Base-by-base conservation (phyloP, 73 alveolate species). In the Blepharisma stoltei region DNA sequence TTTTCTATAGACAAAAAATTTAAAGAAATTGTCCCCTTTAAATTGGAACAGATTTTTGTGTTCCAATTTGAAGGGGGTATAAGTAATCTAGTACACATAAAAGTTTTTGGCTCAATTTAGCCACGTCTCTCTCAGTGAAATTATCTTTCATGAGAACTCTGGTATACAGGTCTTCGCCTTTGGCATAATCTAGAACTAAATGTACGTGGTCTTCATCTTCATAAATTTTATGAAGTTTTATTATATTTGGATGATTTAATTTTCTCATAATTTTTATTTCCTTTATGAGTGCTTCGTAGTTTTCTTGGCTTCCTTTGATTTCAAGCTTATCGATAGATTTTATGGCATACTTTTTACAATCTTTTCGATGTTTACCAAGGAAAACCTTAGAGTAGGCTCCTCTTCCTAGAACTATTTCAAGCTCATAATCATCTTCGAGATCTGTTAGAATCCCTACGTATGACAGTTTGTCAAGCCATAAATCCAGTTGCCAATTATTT, bases 161-260 rank as follows among this genome's bases (percentile, higher is more conserved):
- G 27, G 86, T 77, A 54, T 60, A 82, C 47, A 88, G 80, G 50
- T 78, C 86, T 45, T 88, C 93, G 0, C 95, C 95, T 38, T 53
- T 78, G 20, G 76, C 71, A 66, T 81, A 86, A n/a, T 88, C 95
- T 65, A 70, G 66, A 7, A 87, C 87, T 8, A 89, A 77, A 65
- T 70, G 89, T 6, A 89, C 60, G 23, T 67, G 18, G 6, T 70
- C 32, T 9, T 84, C 88, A 78, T 83, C 90, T 77, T 89, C 96
- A 73, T 77, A 87, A 32, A 53, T 77, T n/a, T 83, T 88, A 82
- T 76, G 79, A 54, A 81, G 43, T 78, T 78, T 78, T 18, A 75
- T 47, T 0, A 81, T 6, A 18, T 75, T 70, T 65, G 83, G 83
- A 79, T 81, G 89, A 23, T 45, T 41, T 43, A 81, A 7, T 25